phyloP scores from a whole-genome alignment of 208 protist genomes.

The Histomonas meleagridis region DNA sequence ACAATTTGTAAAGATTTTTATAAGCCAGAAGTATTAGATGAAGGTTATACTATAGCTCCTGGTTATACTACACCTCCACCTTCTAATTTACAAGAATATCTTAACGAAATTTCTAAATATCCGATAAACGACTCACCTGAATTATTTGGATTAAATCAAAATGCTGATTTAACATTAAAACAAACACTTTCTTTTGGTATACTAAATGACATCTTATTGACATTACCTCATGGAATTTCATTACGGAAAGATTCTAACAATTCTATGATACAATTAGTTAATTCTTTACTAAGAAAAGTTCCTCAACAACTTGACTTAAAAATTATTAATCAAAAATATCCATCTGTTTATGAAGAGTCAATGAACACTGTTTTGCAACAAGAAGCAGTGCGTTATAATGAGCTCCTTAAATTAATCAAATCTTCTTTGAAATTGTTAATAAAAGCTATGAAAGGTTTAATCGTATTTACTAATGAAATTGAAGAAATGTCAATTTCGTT shows the following conservation, averaged over 20 bases:
- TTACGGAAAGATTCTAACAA: not conserved
- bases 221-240: not conserved
- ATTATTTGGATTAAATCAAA: slow-evolving; percentile 1
- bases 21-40: not conserved
- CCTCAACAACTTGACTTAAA: slow-evolving; percentile 21
- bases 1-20: slow-evolving; percentile 37
- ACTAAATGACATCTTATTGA: not conserved
- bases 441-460: slow-evolving; percentile 81
- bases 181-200: not conserved
- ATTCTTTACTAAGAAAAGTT: slow-evolving; percentile 8
- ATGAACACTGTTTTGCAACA: slow-evolving; percentile 94
- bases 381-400: slow-evolving; percentile 82
- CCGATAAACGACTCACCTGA: slow-evolving; percentile 31
- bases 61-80: not conserved
- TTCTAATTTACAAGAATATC: slow-evolving; percentile 63
- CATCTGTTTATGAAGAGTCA: slow-evolving; percentile 80
- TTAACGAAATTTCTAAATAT: slow-evolving; percentile 42
- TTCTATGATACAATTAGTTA: not conserved
- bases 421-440: slow-evolving; percentile 74
- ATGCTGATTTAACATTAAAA: not conserved
- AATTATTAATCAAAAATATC: slow-evolving; percentile 63
- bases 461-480: slow-evolving; percentile 86
- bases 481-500: slow-evolving; percentile 75
- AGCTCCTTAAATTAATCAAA: slow-evolving; percentile 55
- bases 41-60: slow-evolving; percentile 33